Conservation (phyloP, 768 basidiomycete genomes). For the Paxillus rubicundulus region DNA sequence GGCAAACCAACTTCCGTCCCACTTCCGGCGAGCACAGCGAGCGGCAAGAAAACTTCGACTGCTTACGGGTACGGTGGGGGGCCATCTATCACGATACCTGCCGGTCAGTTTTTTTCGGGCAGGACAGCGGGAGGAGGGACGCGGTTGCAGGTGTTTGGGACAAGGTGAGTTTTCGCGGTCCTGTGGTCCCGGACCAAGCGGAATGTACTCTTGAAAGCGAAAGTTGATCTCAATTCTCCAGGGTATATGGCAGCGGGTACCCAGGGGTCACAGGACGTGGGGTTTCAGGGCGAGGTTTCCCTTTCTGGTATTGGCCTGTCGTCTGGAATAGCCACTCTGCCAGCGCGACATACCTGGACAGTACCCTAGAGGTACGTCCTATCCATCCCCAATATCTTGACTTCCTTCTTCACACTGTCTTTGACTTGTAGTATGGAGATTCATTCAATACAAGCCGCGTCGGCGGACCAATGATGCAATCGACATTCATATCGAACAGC, state of each 20-base stretch:
- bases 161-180: slow-evolving; percentile 31
- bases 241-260: slow-evolving; percentile 63
- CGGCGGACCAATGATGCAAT: slow-evolving; percentile 43
- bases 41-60: slow-evolving; percentile 25
- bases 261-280: slow-evolving; percentile 47
- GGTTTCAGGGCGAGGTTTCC: slow-evolving; percentile 51
- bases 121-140: slow-evolving; percentile 53
- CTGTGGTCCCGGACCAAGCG: neutral
- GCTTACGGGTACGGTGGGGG: slow-evolving; percentile 37
- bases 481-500: slow-evolving; percentile 39
- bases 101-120: slow-evolving; percentile 45
- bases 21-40: slow-evolving; percentile 15
- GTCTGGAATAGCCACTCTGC: slow-evolving; percentile 41
- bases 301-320: slow-evolving; percentile 67
- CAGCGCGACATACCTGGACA: slow-evolving; percentile 34
- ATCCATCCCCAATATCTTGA: neutral
- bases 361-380: slow-evolving; percentile 41
- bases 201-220: neutral
- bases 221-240: slow-evolving; percentile 15
- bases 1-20: slow-evolving; percentile 16
- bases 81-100: slow-evolving; percentile 35
- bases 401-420: neutral
- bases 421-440: slow-evolving; percentile 43
- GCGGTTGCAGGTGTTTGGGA: slow-evolving; percentile 43
- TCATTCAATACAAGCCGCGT: slow-evolving; percentile 46